These are phyloP conservation scores for Penicillium occitanis DNA, from an alignment of 2,329 filamentous ascomycete genomes.

Conservation along the genomic window DNA sequence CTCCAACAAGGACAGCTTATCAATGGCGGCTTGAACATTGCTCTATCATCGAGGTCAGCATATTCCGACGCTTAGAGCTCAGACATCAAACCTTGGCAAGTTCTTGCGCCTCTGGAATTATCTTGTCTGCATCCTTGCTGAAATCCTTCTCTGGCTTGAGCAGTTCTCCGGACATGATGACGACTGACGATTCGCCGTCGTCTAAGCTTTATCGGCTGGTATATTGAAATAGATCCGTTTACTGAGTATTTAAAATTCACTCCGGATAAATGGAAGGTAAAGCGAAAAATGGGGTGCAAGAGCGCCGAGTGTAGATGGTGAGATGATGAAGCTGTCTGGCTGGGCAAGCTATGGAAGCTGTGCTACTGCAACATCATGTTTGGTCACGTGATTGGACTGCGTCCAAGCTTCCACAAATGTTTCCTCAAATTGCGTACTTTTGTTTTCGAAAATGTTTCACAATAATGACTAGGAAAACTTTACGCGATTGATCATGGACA, in stretches of 20 bases:
- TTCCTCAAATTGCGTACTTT: too few species aligned
- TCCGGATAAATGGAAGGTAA: neutral
- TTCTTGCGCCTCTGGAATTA: slow-evolving; percentile 85
- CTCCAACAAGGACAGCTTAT: slow-evolving; percentile 88
- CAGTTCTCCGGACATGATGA: slow-evolving; percentile 74
- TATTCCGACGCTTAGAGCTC: neutral
- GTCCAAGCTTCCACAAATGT: too few species aligned
- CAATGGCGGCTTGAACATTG: slow-evolving; percentile 82
- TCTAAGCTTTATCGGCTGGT: slow-evolving; percentile 4
- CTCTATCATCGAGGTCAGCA: slow-evolving; percentile 30
- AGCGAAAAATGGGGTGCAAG: neutral
- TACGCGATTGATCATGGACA: neutral
- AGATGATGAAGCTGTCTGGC: slow-evolving; percentile 12
- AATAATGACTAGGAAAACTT: neutral
- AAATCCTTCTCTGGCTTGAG: slow-evolving; percentile 98
- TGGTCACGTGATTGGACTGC: neutral
- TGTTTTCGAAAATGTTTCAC: too few species aligned
- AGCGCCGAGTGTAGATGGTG: neutral
- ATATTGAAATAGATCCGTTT: neutral
- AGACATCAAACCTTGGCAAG: slow-evolving; percentile 69
- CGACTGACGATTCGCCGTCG: slow-evolving; percentile 26
- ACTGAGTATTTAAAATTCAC: neutral
- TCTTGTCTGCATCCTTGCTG: slow-evolving; percentile 90
- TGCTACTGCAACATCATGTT: slow-evolving; percentile 8
- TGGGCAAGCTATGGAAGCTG: slow-evolving; percentile 9